Base-by-base conservation (phyloP, 177 flowering plant genomes). In the Vitis hybrid region DNA sequence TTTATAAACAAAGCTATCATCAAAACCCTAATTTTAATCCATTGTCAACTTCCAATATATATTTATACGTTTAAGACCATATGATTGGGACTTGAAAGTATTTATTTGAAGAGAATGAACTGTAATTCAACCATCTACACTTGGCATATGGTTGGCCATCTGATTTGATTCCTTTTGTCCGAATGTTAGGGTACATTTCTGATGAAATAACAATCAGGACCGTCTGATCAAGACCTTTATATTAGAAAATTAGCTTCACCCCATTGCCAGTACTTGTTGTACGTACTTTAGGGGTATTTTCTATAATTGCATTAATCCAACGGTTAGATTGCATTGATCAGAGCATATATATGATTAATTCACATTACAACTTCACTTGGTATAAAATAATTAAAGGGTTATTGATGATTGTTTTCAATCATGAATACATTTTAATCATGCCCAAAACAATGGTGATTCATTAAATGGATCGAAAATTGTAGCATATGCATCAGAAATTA, bases 121-220 rank as follows among this genome's bases (percentile, higher is more conserved):
- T 56, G 61, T 55, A 57, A 50, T 30, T 51, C 49, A 65, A 65
- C 15, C 51, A 9, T n/a, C 34, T 62, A 23, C 50, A 13, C 17
- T 68, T 9, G 10, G 5, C 48, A 56, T 26, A 34, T 51, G 3
- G 58, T 30, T 56, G 52, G 48, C 56, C 39, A 18, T 65, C 30
- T 68, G 72, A 69, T 68, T 75, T 63, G 69, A 75, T 67, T 62
- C 72, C 21, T n/a, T 8, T 10, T 75, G 78, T 71, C 56, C 39
- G 51, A 75, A 66, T 75, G 18, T 75, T 23, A 63, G 78, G 74
- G 60, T 66, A 61, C 74, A 70, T 4, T 7, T 4, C 11, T 18
- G 39, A 18, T 56, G 39, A 2, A 21, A 62, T 32, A 61, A 34
- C 8, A 11, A 57, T 65, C 1, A 13, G 8, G 70, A 50, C 55